These are phyloP conservation scores for Leucoagaricus sp. DNA, from an alignment of 1,284 basidiomycete species.

Conservation along the genomic window DNA sequence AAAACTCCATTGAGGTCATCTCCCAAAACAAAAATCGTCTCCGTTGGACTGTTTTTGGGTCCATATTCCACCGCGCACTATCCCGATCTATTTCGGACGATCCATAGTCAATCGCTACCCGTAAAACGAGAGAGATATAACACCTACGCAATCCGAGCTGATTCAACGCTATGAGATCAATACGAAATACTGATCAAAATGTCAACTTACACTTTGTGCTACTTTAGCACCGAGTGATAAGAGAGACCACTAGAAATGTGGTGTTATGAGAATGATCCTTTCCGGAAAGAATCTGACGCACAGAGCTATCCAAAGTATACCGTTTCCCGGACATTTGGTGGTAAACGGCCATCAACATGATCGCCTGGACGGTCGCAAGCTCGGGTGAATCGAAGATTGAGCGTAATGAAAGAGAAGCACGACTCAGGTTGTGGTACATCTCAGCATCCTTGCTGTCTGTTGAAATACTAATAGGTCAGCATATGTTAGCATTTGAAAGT, in stretches of 20 bases:
- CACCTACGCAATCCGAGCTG: constrained; percentile 64
- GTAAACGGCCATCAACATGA: constrained; percentile 54
- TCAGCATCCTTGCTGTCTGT: constrained; percentile 62
- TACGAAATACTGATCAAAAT: background rate
- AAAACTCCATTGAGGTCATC: constrained; percentile 49
- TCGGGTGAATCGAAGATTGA: constrained; percentile 65
- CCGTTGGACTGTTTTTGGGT: constrained; percentile 52
- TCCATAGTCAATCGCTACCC: too few species aligned
- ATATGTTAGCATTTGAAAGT: background rate
- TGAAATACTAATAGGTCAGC: background rate
- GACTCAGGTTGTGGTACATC: constrained; percentile 57
- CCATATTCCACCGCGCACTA: constrained; percentile 57
- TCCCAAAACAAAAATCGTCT: constrained; percentile 63
- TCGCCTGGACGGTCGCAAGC: constrained; percentile 60
- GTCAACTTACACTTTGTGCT: constrained; percentile 52
- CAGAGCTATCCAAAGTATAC: constrained; percentile 52
- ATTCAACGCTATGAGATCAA: constrained; percentile 15
- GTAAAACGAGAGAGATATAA: constrained; percentile 21
- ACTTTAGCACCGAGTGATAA: constrained; percentile 53
- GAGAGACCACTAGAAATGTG: constrained; percentile 56
- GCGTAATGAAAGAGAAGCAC: constrained; percentile 57
- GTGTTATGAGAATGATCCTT: background rate
- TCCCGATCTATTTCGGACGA: constrained; percentile 52
- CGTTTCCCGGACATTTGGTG: constrained; percentile 53
- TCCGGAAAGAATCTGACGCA: constrained; percentile 19